Evolutionary conservation across 257 asterid genomes (phyloP).

Genomic region (Solanum paucissectum): DNA sequence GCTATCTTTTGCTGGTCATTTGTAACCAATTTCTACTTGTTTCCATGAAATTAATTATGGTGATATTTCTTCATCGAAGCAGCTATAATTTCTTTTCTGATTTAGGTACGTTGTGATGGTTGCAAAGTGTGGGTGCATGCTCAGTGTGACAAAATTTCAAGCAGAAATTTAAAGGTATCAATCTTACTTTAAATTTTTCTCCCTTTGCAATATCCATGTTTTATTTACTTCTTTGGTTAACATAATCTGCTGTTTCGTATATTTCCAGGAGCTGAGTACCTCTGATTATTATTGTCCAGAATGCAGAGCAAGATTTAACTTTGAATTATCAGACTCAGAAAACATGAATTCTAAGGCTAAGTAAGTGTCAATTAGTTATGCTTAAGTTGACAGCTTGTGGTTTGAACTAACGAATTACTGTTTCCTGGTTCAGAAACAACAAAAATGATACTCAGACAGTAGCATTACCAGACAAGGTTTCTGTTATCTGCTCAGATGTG

Average conservation of each 20-base stretch:
- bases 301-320: conserved; percentile 92
- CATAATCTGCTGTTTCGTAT: conserved; percentile 5
- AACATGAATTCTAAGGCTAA: conserved; percentile 39
- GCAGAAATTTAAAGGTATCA: conserved; percentile 47
- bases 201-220: conserved; percentile 5
- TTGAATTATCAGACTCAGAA: conserved; percentile 95
- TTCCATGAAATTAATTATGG: not conserved
- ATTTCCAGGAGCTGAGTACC: conserved; percentile 51
- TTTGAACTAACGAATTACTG: conserved; percentile 5
- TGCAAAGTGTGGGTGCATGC: conserved; percentile 98
- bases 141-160: conserved; percentile 78
- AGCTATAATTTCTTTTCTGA: not conserved
- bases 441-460: conserved; percentile 37
- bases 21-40: not conserved
- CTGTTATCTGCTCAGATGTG: conserved; percentile 73
- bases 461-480: conserved; percentile 65
- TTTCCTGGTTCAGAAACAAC: conserved; percentile 46
- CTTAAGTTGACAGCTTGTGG: not conserved
- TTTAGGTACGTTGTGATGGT: conserved; percentile 85
- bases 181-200: conserved; percentile 1
- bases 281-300: conserved; percentile 87
- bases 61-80: not conserved
- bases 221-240: not conserved
- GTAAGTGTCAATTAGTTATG: conserved; percentile 27
- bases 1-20: not conserved